Evolutionary conservation across 108 stramenopile genomes (phyloP).

Genomic region (Cyclostephanos tholiformis): DNA sequence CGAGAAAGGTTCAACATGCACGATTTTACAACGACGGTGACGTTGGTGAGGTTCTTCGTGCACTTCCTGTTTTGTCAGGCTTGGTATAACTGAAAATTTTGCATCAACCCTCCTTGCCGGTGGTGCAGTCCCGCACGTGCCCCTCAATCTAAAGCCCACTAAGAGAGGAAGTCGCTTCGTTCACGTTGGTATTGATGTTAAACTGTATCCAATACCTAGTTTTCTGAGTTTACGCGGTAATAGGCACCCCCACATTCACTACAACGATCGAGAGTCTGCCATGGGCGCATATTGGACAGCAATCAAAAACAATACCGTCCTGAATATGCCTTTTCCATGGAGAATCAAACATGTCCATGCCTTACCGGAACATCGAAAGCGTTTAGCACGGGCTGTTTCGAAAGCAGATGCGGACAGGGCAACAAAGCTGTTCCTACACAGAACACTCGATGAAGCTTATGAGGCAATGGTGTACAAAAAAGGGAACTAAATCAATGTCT

Average conservation of each 20-base stretch:
- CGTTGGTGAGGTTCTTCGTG: slow-evolving; percentile 32
- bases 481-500: slow-evolving; percentile 5
- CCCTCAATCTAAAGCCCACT: slow-evolving; percentile 42
- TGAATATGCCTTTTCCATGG: slow-evolving; percentile 60
- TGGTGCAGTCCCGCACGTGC: slow-evolving; percentile 50
- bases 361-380: slow-evolving; percentile 51
- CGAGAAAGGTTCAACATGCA: slow-evolving; percentile 56
- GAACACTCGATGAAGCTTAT: slow-evolving; percentile 55
- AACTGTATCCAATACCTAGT: slow-evolving; percentile 38
- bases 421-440: slow-evolving; percentile 33
- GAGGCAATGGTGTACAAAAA: slow-evolving; percentile 39
- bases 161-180: slow-evolving; percentile 52
- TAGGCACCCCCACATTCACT: slow-evolving; percentile 33
- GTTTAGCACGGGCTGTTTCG: slow-evolving; percentile 40
- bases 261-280: slow-evolving; percentile 31
- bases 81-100: slow-evolving; percentile 5
- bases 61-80: background rate
- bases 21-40: slow-evolving; percentile 60
- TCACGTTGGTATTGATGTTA: slow-evolving; percentile 61
- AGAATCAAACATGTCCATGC: slow-evolving; percentile 43
- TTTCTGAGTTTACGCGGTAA: slow-evolving; percentile 13
- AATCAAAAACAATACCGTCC: slow-evolving; percentile 44
- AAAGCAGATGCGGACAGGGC: slow-evolving; percentile 23
- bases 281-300: slow-evolving; percentile 47
- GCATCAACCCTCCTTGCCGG: background rate